Evolutionary conservation across 441 rosid species (phyloP), one percentile per base, ranked within the genome.

Genomic region (Gossypium trilobum): DNA sequence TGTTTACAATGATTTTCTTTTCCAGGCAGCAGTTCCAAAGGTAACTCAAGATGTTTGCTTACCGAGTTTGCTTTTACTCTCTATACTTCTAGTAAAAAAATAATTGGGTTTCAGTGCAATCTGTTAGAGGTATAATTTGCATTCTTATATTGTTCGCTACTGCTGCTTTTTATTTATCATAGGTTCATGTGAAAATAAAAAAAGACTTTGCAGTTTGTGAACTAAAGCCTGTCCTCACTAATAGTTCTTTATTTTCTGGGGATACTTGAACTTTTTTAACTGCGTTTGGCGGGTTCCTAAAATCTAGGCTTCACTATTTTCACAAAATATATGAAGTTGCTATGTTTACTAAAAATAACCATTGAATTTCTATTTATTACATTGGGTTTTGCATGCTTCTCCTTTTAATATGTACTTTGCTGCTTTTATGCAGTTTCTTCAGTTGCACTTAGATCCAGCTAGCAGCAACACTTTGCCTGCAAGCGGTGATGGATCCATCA

Each of bases 1-100:
- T 80, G 72, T 68, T 31, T 87, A 77, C 72, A 82, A 91, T 42
- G 95, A 92, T 80, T 95, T 92, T 83, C 78, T 88, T 73, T 95
- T 95, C 83, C 96, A 89, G 86, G 97, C 95, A 1, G 98, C 99
- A 70, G 99, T 95, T 77, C 99, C 98, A 25, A 95, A 95, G 99
- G 98, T 95, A 81, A 78, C 33, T 14, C 65, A 70, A 54, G 78
- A 62, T 75, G 73, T 71, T 64, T 33, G 56, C 71, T 25, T 44
- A 33, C 14, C 2, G 29, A 33, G 4, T 67, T 31, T 46, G 33
- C 22, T 65, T 2, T 56, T 9, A 20, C 29, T 0, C 23, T 55
- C 58, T 19, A 22, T 29, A 29, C 70, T 73, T 65, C n/a, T 65
- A 13, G 48, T 57, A 14, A 62, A 69, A 42, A 33, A 69, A 19